A percentile compares a stretch with the other conserved stretches of the same genome.
Evolutionary conservation across 208 protist genomes (phyloP).

Genomic region (Leishmania arabica): DNA sequence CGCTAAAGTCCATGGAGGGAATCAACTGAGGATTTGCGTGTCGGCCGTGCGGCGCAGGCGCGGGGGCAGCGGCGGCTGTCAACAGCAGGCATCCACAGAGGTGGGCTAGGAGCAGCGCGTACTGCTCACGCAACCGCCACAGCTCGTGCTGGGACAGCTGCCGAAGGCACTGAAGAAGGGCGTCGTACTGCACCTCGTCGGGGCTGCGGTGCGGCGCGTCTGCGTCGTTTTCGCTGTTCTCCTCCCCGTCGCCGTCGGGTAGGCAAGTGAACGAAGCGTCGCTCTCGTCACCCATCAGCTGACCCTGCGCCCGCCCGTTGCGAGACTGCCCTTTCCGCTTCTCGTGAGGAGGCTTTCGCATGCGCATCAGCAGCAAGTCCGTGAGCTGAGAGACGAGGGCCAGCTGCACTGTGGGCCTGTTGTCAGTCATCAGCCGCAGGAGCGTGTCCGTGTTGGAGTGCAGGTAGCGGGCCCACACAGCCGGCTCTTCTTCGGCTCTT

Average conservation of each 20-base stretch:
- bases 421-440: slow-evolving; percentile 57
- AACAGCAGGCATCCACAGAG: slow-evolving; percentile 62
- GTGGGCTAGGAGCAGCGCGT: slow-evolving; percentile 59
- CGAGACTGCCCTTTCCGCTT: not conserved
- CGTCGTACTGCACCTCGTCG: slow-evolving; percentile 43
- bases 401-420: slow-evolving; percentile 63
- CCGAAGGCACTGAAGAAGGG: slow-evolving; percentile 49
- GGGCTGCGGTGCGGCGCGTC: slow-evolving; percentile 9
- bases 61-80: slow-evolving; percentile 13
- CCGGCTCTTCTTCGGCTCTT: not conserved
- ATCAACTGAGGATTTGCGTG: not conserved
- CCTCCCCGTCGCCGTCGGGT: not conserved
- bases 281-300: slow-evolving; percentile 6
- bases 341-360: slow-evolving; percentile 1
- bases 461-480: slow-evolving; percentile 42
- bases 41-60: not conserved
- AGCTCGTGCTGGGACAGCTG: slow-evolving; percentile 62
- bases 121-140: slow-evolving; percentile 78
- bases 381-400: slow-evolving; percentile 68
- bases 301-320: slow-evolving; percentile 1
- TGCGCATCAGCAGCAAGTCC: slow-evolving; percentile 42
- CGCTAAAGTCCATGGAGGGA: not conserved
- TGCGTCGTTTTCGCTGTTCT: not conserved
- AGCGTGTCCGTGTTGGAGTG: slow-evolving; percentile 49
- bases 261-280: not conserved